phyloP scores from a whole-genome alignment of 106 monocot species.

The Dioscorea zingiberensis region DNA sequence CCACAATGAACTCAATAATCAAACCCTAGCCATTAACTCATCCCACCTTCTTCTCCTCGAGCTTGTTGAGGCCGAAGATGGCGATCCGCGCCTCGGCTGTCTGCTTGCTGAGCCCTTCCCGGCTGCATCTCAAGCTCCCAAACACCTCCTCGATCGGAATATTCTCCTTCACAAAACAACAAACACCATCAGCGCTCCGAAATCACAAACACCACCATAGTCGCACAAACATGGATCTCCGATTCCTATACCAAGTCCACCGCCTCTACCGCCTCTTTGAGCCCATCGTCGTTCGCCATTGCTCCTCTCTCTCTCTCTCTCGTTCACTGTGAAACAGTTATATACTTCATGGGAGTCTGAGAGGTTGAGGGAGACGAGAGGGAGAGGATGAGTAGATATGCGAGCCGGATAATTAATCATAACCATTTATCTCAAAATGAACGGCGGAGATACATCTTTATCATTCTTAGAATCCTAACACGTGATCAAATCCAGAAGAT shows the following conservation, averaged over 20 bases:
- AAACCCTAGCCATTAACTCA: not conserved
- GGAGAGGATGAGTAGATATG: too few species aligned
- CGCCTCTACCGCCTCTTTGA: slow-evolving; percentile 61
- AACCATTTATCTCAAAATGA: too few species aligned
- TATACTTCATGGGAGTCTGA: too few species aligned
- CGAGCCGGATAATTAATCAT: too few species aligned
- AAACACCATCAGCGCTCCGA: not conserved
- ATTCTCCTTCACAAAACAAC: slow-evolving; percentile 50
- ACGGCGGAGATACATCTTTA: too few species aligned
- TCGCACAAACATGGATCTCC: not conserved
- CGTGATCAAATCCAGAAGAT: too few species aligned
- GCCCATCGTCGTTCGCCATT: slow-evolving; percentile 33
- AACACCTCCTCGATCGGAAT: slow-evolving; percentile 90
- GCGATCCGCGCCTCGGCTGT: slow-evolving; percentile 64
- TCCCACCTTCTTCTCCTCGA: slow-evolving; percentile 92
- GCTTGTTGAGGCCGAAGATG: slow-evolving; percentile 94
- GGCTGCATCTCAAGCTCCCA: slow-evolving; percentile 78
- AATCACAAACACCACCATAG: not conserved
- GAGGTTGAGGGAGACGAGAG: too few species aligned
- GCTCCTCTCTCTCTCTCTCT: not conserved
- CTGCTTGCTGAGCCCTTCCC: slow-evolving; percentile 59
- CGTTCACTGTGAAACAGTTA: too few species aligned
- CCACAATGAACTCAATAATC: not conserved
- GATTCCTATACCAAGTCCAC: slow-evolving; percentile 49
- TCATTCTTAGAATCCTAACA: too few species aligned